A percentile compares a stretch with the other conserved stretches of the same genome.
These are phyloP conservation scores for Pholiota adiposa DNA, from an alignment of 1,284 basidiomycete species.

Conservation along the genomic window DNA sequence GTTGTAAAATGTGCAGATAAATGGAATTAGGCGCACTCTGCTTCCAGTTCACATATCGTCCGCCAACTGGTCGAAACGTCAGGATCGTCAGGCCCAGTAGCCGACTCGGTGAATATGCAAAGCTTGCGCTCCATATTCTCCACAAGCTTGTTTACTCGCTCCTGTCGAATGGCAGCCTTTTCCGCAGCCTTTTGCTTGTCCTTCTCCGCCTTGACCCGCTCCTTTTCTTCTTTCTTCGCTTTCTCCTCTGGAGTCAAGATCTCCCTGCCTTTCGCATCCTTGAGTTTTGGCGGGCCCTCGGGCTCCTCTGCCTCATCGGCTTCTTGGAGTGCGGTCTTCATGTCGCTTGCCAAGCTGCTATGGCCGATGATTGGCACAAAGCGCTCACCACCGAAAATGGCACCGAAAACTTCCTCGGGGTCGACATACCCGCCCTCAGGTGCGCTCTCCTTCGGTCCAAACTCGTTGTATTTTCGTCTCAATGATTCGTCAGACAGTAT, in stretches of 20 bases:
- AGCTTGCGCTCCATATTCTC: constrained; percentile 88
- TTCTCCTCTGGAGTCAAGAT: constrained; percentile 85
- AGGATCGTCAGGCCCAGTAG: constrained; percentile 72
- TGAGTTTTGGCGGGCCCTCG: constrained; percentile 32
- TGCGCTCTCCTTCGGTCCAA: constrained; percentile 78
- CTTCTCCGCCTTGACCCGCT: constrained; percentile 74
- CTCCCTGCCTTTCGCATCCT: constrained; percentile 71
- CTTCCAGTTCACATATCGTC: constrained; percentile 83
- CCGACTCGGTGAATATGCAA: constrained; percentile 91
- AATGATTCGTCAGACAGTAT: constrained; percentile 87
- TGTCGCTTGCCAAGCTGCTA: constrained; percentile 88
- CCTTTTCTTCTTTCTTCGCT: constrained; percentile 79
- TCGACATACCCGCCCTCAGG: constrained; percentile 78
- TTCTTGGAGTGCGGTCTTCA: constrained; percentile 97
- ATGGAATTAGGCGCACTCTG: constrained; percentile 65
- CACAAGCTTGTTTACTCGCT: constrained; percentile 83
- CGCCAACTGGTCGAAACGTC: constrained; percentile 74
- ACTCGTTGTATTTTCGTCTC: constrained; percentile 94
- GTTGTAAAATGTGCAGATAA: constrained; percentile 5
- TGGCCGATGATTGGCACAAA: constrained; percentile 85
- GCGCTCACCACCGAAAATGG: constrained; percentile 89
- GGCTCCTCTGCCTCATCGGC: constrained; percentile 75
- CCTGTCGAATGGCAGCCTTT: constrained; percentile 82
- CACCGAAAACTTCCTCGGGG: constrained; percentile 87
- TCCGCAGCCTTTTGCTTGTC: constrained; percentile 70